phyloP scores from a whole-genome alignment of 208 protist genomes.

The Trypanosoma theileri region DNA sequence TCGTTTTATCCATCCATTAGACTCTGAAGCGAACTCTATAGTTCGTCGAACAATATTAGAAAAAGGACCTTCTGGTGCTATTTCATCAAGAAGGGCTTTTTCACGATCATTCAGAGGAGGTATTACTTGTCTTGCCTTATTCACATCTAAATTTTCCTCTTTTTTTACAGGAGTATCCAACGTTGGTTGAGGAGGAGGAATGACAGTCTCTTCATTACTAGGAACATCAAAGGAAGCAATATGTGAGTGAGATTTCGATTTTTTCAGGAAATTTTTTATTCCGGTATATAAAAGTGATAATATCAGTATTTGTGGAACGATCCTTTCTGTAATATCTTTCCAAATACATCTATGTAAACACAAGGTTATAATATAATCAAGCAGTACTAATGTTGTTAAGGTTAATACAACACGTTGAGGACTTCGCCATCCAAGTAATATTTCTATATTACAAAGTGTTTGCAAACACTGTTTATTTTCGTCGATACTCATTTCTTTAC shows the following conservation, averaged over 20 bases:
- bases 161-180: background rate
- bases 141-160: background rate
- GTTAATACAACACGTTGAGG: conserved; percentile 6
- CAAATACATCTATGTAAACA: conserved; percentile 4
- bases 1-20: conserved; percentile 13
- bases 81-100: conserved; percentile 12
- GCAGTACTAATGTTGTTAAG: background rate
- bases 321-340: background rate
- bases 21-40: conserved; percentile 8
- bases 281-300: conserved; percentile 18
- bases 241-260: background rate
- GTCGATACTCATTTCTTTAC: background rate
- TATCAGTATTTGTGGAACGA: background rate
- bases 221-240: too few species aligned
- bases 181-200: background rate
- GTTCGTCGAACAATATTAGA: conserved; percentile 14
- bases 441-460: conserved; percentile 8
- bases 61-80: conserved; percentile 17
- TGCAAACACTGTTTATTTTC: background rate
- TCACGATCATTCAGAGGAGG: background rate
- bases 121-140: background rate
- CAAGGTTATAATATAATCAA: conserved; percentile 4
- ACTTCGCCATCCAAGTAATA: conserved; percentile 1
- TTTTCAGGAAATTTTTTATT: background rate
- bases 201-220: background rate